phyloP scores from a whole-genome alignment of 805 yeast genomes.

The Hanseniaspora singularis region DNA sequence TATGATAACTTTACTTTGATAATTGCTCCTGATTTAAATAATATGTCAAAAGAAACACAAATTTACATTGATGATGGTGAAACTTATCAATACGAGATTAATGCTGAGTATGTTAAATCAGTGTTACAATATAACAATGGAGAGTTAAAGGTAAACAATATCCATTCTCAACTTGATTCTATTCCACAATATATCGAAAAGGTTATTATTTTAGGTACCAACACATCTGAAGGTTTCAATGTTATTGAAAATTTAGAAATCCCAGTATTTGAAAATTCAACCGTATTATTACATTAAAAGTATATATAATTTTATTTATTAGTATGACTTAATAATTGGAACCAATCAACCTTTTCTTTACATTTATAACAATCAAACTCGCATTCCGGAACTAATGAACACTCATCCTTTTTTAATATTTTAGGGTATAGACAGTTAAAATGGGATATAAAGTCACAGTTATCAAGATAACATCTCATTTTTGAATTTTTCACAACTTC shows the following conservation, averaged over 20 bases:
- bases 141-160: constrained; percentile 20
- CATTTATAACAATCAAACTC: constrained; percentile 27
- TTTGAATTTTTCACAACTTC: not conserved
- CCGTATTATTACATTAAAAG: no score
- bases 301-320: constrained; percentile 14
- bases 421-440: constrained; percentile 30
- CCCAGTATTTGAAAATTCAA: constrained; percentile 39
- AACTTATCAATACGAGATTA: constrained; percentile 40
- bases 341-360: constrained; percentile 24
- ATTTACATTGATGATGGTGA: constrained; percentile 81
- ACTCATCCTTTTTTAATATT: constrained; percentile 13
- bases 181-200: constrained; percentile 11
- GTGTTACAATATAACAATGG: constrained; percentile 32
- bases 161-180: not conserved
- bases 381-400: constrained; percentile 23
- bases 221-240: constrained; percentile 13
- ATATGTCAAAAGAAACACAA: constrained; percentile 41
- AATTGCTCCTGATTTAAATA: constrained; percentile 42
- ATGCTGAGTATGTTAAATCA: constrained; percentile 40
- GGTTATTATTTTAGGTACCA: constrained; percentile 6
- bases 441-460: constrained; percentile 31
- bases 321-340: constrained; percentile 23
- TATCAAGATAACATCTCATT: constrained; percentile 25
- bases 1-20: constrained; percentile 72
- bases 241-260: constrained; percentile 42